These are phyloP conservation scores for Hypomontagnella submonticulosa DNA, from an alignment of 495 filamentous ascomycete species.

Conservation along the genomic window DNA sequence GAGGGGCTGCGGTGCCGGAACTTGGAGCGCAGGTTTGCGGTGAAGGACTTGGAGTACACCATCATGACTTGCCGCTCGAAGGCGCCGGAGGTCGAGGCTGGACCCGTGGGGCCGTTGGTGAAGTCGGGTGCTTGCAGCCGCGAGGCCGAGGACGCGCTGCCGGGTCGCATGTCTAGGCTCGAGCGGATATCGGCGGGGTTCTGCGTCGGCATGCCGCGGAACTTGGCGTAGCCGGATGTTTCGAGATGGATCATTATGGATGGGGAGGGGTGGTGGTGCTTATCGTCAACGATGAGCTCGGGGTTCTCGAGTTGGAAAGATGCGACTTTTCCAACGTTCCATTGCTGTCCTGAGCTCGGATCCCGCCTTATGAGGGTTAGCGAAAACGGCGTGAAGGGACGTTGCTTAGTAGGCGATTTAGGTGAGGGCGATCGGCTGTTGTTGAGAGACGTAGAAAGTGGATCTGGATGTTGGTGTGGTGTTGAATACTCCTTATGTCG, in stretches of 20 bases:
- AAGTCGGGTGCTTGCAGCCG: conserved; percentile 15
- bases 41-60: conserved; percentile 59
- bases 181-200: conserved; percentile 33
- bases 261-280: conserved; percentile 44
- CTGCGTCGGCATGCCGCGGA: conserved; percentile 56
- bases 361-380: conserved; percentile 92
- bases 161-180: conserved; percentile 47
- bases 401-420: conserved; percentile 35
- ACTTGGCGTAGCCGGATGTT: conserved; percentile 62
- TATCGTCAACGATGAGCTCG: conserved; percentile 70
- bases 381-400: conserved; percentile 58
- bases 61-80: conserved; percentile 64
- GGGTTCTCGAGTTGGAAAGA: conserved; percentile 62
- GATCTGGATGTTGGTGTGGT: conserved; percentile 5
- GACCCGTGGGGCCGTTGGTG: conserved; percentile 1
- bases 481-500: conserved; percentile 21
- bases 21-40: conserved; percentile 54
- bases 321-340: conserved; percentile 84
- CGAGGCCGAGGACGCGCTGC: conserved; percentile 46
- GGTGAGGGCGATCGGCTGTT: conserved; percentile 35
- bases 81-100: conserved; percentile 39
- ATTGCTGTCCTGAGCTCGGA: conserved; percentile 79
- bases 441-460: not conserved
- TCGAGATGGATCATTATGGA: conserved; percentile 58
- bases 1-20: conserved; percentile 48